Conservation (phyloP, 176 grass and related monocot genomes). For the Thalia dealbata region DNA sequence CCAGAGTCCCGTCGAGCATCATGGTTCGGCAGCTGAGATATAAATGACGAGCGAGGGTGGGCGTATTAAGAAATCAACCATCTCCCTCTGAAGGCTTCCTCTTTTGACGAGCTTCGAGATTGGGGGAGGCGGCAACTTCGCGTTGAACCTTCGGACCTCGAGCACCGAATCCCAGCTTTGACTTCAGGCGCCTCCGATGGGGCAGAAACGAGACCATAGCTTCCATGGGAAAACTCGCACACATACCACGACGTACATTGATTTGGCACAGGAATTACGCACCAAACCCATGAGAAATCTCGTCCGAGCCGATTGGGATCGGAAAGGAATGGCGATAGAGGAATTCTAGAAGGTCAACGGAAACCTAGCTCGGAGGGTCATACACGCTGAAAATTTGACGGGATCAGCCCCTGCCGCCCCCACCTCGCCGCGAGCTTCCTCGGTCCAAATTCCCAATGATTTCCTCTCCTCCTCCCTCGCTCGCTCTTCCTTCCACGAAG, state of each 20-base stretch:
- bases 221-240: background rate
- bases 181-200: background rate
- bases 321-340: background rate
- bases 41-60: background rate
- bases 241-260: background rate
- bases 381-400: background rate
- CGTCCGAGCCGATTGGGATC: too few relatives aligned
- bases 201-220: background rate
- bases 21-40: background rate
- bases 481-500: background rate
- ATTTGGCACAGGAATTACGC: background rate
- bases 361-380: background rate
- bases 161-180: background rate
- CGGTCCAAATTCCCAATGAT: background rate
- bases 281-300: background rate
- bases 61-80: background rate
- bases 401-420: background rate
- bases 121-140: background rate
- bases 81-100: too few relatives aligned
- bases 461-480: background rate
- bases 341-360: background rate
- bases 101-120: background rate
- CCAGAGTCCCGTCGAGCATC: background rate
- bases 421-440: background rate
- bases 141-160: constrained; percentile 10